Percentiles rank a stretch among this genome's conserved stretches.
Conservation (phyloP, 2,329 filamentous ascomycete genomes). For the Arthrocladium fulminans region DNA sequence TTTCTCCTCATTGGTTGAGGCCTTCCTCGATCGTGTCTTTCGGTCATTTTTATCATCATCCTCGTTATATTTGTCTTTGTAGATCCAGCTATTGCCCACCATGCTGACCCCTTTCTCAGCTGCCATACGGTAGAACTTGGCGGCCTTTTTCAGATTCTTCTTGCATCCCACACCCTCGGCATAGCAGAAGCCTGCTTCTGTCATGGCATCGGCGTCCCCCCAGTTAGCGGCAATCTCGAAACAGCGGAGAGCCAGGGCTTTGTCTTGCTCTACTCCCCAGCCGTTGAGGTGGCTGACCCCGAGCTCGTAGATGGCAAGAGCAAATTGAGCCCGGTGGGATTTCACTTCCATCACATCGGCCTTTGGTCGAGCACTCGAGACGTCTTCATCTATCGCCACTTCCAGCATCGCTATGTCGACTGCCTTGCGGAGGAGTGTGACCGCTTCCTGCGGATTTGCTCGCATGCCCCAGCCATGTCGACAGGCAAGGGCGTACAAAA, state of each 20-base stretch:
- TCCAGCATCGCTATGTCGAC: constrained; percentile 76
- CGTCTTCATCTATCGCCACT: constrained; percentile 70
- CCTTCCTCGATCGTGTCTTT: background rate
- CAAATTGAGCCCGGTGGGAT: constrained; percentile 84
- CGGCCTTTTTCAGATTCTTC: constrained; percentile 91
- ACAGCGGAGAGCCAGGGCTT: constrained; percentile 74
- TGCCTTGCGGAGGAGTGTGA: constrained; percentile 85
- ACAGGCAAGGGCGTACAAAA: constrained; percentile 88
- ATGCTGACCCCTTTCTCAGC: constrained; percentile 93
- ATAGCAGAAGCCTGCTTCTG: constrained; percentile 94
- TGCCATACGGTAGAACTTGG: constrained; percentile 79
- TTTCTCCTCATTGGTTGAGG: background rate
- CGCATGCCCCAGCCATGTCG: constrained; percentile 98
- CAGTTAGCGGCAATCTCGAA: constrained; percentile 94
- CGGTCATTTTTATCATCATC: constrained; percentile 1
- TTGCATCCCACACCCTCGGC: constrained; percentile 87
- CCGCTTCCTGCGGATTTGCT: constrained; percentile 78
- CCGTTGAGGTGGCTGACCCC: constrained; percentile 97
- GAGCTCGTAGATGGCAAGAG: constrained; percentile 89
- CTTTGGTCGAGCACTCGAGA: constrained; percentile 42
- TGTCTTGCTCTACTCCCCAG: constrained; percentile 94
- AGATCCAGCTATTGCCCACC: constrained; percentile 87
- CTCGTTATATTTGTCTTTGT: constrained; percentile 20
- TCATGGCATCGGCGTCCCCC: constrained; percentile 90
- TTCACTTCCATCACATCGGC: constrained; percentile 62